A percentile compares a stretch with the other conserved stretches of the same genome.
These are phyloP conservation scores for Stipa capillata DNA, from an alignment of 176 grass and related monocot species.

Conservation along the genomic window DNA sequence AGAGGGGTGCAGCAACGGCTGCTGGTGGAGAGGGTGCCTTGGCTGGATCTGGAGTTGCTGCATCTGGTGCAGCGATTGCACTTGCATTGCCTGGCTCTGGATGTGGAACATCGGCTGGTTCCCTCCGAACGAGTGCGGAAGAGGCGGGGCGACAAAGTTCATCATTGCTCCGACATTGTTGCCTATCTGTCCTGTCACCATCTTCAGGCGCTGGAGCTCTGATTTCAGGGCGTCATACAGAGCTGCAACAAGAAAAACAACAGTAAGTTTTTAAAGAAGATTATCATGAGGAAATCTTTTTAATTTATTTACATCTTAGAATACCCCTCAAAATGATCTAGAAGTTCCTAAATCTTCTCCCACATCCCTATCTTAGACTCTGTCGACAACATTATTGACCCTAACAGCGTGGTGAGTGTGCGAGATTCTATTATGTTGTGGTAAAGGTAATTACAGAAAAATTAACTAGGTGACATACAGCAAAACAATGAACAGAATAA, in stretches of 20 bases:
- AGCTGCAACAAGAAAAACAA: constrained; percentile 24
- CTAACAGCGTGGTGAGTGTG: not conserved
- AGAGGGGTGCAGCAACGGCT: constrained; percentile 11
- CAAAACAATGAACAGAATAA: not conserved
- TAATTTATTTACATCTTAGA: not conserved
- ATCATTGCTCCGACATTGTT: constrained; percentile 18
- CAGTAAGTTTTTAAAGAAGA: not conserved
- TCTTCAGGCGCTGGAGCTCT: constrained; percentile 63
- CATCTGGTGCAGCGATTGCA: no score
- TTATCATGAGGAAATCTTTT: not conserved
- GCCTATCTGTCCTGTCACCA: constrained; percentile 38
- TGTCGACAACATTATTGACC: not conserved
- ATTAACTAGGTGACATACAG: not conserved
- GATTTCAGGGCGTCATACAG: constrained; percentile 57
- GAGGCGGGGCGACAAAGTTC: constrained; percentile 18
- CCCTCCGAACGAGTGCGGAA: constrained; percentile 9
- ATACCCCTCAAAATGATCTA: not conserved
- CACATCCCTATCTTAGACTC: not conserved
- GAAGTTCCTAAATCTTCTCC: not conserved
- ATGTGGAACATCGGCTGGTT: constrained; percentile 35
- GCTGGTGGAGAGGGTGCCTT: constrained; percentile 24
- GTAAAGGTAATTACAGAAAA: not conserved
- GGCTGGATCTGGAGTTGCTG: no score
- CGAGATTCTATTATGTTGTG: not conserved
- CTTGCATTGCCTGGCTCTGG: constrained; percentile 31